Conservation (phyloP, 345 rosid species). For the Balakata baccata region DNA sequence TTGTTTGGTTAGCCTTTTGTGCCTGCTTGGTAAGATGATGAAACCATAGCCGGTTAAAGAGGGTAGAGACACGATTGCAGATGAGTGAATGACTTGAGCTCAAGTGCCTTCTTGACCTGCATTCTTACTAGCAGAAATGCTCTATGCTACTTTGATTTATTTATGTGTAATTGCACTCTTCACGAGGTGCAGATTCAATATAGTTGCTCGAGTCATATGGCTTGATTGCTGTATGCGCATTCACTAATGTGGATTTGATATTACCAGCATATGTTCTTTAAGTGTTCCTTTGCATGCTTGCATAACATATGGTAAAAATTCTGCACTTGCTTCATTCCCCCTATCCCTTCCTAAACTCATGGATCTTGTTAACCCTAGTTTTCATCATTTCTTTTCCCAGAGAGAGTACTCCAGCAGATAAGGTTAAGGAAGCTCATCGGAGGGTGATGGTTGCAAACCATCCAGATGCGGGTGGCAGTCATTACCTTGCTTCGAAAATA, state of each 20-base stretch:
- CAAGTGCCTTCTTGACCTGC: background rate
- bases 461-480: constrained; percentile 45
- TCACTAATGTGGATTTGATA: background rate
- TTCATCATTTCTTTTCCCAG: constrained; percentile 9
- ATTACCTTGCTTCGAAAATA: constrained; percentile 39
- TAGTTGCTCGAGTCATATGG: background rate
- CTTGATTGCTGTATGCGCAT: background rate
- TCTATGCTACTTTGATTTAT: background rate
- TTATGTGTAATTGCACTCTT: background rate
- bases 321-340: background rate
- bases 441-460: constrained; percentile 40
- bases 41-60: background rate
- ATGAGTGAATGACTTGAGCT: background rate
- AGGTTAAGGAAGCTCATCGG: constrained; percentile 38
- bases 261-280: background rate
- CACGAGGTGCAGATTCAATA: background rate
- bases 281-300: background rate
- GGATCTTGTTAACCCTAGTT: background rate
- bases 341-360: background rate
- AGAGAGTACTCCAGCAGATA: constrained; percentile 21
- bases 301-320: background rate
- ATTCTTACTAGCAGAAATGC: background rate
- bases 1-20: no score
- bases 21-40: background rate
- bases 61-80: background rate